Evolutionary conservation across 2,329 filamentous ascomycete genomes (phyloP), one percentile per base, ranked within the genome.

Genomic region (Fusarium sulawesiense): DNA sequence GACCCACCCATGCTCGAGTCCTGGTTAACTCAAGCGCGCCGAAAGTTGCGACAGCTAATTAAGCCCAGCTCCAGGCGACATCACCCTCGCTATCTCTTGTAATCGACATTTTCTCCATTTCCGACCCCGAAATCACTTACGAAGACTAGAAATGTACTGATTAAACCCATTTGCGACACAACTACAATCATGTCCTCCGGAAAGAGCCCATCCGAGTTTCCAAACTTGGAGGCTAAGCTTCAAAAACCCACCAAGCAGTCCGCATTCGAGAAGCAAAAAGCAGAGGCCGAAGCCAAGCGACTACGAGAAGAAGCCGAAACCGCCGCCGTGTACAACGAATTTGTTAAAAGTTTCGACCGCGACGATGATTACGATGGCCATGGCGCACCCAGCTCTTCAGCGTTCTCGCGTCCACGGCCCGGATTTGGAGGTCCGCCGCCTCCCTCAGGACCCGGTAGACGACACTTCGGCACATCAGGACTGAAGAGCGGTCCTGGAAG

Each of bases 201-300:
- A 66, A 84, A 85, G 71, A 83, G 84, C 69, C 77, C 84, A 55
- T 75, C 81, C 75, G 82, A 85, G 63, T 94, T 95, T 75, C 91
- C 92, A 16, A 88, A 93, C 75, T 85, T 93, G 63, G 88, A 91
- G 60, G 87, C 90, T 54, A 97, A 97, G 80, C 89, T 96, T 53
- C 88, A 91, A 59, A 93, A 93, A 50, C 89, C 93, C 0, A 87
- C 90, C 66, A 96, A 94, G 80, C 93, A 96, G 77, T 97, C 93
- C 21, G 86, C 92, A 27, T 97, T 97, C 78, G 94, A 97, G 82
- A 91, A 91, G 74, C 92, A 97, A 79, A 93, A 92, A 79, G 93
- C 93, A 64, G 93, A 97, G 78, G 93, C 92, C 60, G 93, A 97
- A 83, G 93, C 93, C 25, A 97, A 97, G 82, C 90, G 92, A 63